phyloP scores from a whole-genome alignment of 2,329 filamentous ascomycete genomes.

The Claviceps monticola region DNA sequence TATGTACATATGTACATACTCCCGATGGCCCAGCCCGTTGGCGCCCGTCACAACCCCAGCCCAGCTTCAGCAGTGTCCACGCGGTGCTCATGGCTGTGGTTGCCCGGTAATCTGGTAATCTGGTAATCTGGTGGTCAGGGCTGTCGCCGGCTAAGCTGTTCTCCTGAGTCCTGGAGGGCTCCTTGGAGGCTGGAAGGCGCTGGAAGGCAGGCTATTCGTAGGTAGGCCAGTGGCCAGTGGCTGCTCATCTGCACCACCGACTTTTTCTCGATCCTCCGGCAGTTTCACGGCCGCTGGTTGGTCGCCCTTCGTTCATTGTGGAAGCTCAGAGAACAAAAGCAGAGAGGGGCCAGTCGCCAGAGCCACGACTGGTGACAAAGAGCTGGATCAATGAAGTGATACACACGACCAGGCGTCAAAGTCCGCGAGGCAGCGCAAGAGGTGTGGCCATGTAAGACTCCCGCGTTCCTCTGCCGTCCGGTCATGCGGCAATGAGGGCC shows the following conservation, averaged over 20 bases:
- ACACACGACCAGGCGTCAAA: too few species aligned
- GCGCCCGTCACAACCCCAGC: neutral
- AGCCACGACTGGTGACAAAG: too few species aligned
- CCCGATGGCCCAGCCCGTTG: conserved; percentile 4
- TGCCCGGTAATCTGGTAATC: neutral
- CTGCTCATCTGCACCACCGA: neutral
- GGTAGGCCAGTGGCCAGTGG: neutral
- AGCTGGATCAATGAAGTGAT: too few species aligned
- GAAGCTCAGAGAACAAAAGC: neutral
- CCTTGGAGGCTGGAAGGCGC: too few species aligned
- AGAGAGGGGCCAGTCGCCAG: neutral
- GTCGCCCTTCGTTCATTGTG: neutral
- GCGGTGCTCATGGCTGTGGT: neutral
- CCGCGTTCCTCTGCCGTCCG: too few species aligned
- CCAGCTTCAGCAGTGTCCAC: neutral
- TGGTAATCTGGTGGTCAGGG: neutral
- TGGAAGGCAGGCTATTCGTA: too few species aligned
- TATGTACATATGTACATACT: too few species aligned
- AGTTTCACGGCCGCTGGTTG: neutral
- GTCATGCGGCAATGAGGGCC: too few species aligned
- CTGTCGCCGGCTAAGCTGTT: neutral
- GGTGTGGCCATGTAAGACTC: neutral
- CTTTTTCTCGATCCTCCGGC: neutral
- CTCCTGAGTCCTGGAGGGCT: too few species aligned
- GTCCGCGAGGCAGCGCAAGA: too few species aligned